A percentile compares a stretch with the other conserved stretches of the same genome.
Conservation (phyloP, 768 basidiomycete genomes). For the Tricholoma saponaceum region DNA sequence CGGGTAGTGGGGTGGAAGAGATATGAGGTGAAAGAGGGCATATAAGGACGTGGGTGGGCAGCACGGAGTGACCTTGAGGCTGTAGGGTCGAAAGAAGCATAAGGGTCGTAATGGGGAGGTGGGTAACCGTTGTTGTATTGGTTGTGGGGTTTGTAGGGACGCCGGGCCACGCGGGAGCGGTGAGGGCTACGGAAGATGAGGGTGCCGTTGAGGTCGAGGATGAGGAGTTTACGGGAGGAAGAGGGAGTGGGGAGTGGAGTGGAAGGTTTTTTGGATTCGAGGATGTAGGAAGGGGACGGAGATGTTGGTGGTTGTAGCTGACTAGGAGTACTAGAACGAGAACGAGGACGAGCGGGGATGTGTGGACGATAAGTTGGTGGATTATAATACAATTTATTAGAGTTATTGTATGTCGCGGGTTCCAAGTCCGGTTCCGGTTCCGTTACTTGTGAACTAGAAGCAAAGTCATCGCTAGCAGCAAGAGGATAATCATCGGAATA, state of each 20-base stretch:
- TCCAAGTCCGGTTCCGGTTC: background rate
- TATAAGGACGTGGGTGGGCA: constrained; percentile 62
- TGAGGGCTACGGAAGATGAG: constrained; percentile 58
- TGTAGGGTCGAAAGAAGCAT: constrained; percentile 19
- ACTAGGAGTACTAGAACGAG: background rate
- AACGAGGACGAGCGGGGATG: background rate
- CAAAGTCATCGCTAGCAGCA: background rate
- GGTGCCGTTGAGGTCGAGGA: constrained; percentile 76
- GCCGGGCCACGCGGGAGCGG: constrained; percentile 9
- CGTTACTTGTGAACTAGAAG: background rate
- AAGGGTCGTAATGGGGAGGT: constrained; percentile 15
- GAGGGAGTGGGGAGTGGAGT: constrained; percentile 19
- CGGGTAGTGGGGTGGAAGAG: constrained; percentile 58
- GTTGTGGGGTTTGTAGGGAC: background rate
- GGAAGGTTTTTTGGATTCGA: constrained; percentile 26
- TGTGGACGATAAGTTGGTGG: background rate
- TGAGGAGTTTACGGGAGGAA: constrained; percentile 54
- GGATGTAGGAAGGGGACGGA: constrained; percentile 30
- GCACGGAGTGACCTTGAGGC: constrained; percentile 27
- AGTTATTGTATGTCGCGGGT: too few relatives aligned
- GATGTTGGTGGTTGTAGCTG: constrained; percentile 44
- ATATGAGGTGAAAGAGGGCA: constrained; percentile 56
- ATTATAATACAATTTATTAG: background rate
- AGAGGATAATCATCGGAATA: constrained; percentile 11
- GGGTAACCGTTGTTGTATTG: background rate